Conservation (phyloP, 768 basidiomycete species). For the Leucocoprinus leucothites region DNA sequence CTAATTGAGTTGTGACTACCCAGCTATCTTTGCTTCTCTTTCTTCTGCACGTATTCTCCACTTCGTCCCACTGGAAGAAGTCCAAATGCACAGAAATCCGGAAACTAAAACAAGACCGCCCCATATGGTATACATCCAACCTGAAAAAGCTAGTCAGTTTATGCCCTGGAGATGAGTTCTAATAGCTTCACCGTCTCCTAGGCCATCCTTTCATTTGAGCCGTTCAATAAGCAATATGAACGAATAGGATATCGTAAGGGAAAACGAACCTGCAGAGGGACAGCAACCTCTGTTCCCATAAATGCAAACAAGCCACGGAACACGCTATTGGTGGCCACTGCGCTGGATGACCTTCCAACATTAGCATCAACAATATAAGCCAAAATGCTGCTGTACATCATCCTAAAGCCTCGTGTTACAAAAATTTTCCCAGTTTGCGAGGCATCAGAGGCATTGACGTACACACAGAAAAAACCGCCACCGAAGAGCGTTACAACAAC, state of each 20-base stretch:
- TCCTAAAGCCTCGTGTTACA: background rate
- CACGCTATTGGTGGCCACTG: slow-evolving; percentile 17
- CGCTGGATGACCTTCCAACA: slow-evolving; percentile 18
- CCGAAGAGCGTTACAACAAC: slow-evolving; percentile 71
- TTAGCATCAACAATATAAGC: slow-evolving; percentile 21
- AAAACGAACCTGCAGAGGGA: slow-evolving; percentile 17
- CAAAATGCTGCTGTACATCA: slow-evolving; percentile 16
- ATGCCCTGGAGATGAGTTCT: background rate
- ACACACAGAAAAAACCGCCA: slow-evolving; percentile 74
- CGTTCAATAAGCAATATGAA: background rate
- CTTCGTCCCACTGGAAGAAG: slow-evolving; percentile 50
- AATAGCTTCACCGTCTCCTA: slow-evolving; percentile 63
- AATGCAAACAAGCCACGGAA: slow-evolving; percentile 17
- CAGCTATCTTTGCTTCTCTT: too few relatives aligned
- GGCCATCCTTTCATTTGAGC: slow-evolving; percentile 38
- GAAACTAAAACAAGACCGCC: slow-evolving; percentile 45
- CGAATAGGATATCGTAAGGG: background rate
- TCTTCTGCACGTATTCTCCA: slow-evolving; percentile 57
- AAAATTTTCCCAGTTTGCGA: background rate
- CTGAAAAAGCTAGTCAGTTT: slow-evolving; percentile 19
- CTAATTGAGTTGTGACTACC: background rate
- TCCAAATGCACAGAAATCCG: slow-evolving; percentile 56
- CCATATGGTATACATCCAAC: slow-evolving; percentile 70
- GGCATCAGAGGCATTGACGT: slow-evolving; percentile 21
- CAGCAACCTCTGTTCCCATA: slow-evolving; percentile 15